Conservation (phyloP, 2,329 filamentous ascomycete genomes). For the Blastomyces gilchristii region DNA sequence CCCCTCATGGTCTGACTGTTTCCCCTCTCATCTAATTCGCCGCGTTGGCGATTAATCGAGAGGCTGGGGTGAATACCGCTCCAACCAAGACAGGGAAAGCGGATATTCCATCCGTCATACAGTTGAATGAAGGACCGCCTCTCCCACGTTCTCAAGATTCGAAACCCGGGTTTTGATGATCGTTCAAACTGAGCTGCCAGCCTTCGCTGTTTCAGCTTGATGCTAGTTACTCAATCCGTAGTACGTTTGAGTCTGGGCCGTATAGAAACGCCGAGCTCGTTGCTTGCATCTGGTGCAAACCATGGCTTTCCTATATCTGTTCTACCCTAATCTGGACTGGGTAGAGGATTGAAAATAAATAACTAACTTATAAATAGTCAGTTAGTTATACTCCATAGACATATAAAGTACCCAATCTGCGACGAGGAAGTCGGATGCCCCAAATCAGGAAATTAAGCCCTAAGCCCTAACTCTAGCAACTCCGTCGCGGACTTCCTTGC, state of each 20-base stretch:
- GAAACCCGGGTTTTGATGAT: not conserved
- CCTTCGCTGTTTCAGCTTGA: not conserved
- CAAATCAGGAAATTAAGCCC: not conserved
- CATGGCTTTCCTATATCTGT: not conserved
- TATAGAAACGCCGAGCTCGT: not conserved
- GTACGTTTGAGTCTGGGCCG: not conserved
- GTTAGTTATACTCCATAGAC: no score
- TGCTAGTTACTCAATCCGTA: not conserved
- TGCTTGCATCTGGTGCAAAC: not conserved
- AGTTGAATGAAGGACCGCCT: not conserved
- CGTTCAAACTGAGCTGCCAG: not conserved
- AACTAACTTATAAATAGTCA: no score
- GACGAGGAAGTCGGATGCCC: not conserved
- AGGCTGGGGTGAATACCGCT: conserved; percentile 1
- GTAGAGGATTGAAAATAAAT: no score
- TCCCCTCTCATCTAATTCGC: not conserved
- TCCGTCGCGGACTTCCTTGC: no score
- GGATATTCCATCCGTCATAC: conserved; percentile 1
- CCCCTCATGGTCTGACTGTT: not conserved
- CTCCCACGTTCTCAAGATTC: not conserved
- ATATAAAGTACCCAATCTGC: no score
- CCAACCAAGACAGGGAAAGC: not conserved
- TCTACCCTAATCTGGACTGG: not conserved
- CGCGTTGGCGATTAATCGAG: conserved; percentile 1
- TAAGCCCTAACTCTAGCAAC: not conserved